Percentiles rank a stretch among this genome's conserved stretches.
Conservation (phyloP, 371 early-diverging fungal genomes). For the Dichotomocladium elegans region DNA sequence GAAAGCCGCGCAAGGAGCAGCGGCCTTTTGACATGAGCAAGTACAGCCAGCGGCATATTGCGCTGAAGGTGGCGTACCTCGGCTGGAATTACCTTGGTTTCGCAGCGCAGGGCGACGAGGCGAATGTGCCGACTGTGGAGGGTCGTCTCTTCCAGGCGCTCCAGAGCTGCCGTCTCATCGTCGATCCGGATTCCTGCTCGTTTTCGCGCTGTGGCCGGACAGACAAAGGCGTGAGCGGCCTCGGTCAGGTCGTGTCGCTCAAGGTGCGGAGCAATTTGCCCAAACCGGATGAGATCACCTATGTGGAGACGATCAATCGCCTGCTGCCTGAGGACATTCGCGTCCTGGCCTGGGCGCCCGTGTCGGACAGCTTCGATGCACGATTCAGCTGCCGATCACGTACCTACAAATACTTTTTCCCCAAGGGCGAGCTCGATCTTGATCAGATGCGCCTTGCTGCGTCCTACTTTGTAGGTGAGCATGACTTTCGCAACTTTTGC, state of each 20-base stretch:
- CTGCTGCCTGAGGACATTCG: constrained; percentile 88
- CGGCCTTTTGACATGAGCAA: constrained; percentile 77
- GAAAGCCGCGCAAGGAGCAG: constrained; percentile 25
- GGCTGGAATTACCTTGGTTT: constrained; percentile 93
- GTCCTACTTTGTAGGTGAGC: constrained; percentile 67
- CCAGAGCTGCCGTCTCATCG: constrained; percentile 67
- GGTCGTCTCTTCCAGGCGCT: constrained; percentile 79
- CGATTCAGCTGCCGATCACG: constrained; percentile 86
- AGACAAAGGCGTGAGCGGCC: constrained; percentile 92
- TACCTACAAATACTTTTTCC: constrained; percentile 93
- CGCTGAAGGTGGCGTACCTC: constrained; percentile 87
- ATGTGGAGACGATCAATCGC: constrained; percentile 80
- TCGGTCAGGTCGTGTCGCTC: constrained; percentile 88
- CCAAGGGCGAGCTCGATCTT: constrained; percentile 57
- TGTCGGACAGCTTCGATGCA: constrained; percentile 74
- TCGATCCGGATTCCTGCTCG: constrained; percentile 51
- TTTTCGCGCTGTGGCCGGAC: constrained; percentile 91
- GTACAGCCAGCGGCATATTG: constrained; percentile 77
- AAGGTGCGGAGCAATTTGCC: constrained; percentile 66
- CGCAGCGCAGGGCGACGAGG: constrained; percentile 62
- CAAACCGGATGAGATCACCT: constrained; percentile 64
- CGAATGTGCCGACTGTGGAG: constrained; percentile 74
- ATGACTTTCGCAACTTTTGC: constrained; percentile 95
- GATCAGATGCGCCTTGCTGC: constrained; percentile 77
- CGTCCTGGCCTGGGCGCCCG: constrained; percentile 90